Evolutionary conservation across 345 rosid species (phyloP).

Genomic region (Heritiera fomes): DNA sequence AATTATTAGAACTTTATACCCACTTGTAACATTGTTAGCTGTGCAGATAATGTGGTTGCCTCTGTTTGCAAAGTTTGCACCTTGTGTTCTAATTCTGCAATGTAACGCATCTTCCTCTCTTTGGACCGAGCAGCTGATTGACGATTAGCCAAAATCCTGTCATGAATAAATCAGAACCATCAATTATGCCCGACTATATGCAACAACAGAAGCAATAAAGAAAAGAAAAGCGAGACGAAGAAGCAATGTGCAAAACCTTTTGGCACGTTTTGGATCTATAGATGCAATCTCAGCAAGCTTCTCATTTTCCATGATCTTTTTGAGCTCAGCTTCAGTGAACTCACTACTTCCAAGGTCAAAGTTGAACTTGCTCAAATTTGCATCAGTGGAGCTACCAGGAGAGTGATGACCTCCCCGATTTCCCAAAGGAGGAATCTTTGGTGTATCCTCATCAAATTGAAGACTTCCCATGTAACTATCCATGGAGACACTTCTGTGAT

Average conservation of each 20-base stretch:
- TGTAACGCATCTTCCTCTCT: constrained; percentile 77
- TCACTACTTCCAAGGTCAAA: constrained; percentile 61
- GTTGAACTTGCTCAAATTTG: constrained; percentile 37
- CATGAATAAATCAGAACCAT: constrained; percentile 9
- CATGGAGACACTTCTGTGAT: constrained; percentile 69
- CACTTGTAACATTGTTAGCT: constrained; percentile 78
- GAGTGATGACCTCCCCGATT: constrained; percentile 28
- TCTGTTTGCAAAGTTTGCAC: constrained; percentile 86
- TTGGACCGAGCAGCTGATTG: constrained; percentile 88
- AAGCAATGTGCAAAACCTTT: constrained; percentile 35
- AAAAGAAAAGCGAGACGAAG: background rate
- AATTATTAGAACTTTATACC: background rate
- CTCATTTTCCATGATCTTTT: constrained; percentile 73
- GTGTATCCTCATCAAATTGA: constrained; percentile 46
- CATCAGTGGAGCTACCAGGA: constrained; percentile 49
- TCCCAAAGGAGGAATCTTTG: constrained; percentile 33
- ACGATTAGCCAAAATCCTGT: constrained; percentile 87
- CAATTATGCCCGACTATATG: background rate
- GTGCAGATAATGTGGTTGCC: constrained; percentile 80
- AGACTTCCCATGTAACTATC: constrained; percentile 68
- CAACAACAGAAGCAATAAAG: background rate
- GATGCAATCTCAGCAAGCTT: constrained; percentile 78
- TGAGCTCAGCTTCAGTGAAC: constrained; percentile 60
- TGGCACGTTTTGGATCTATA: constrained; percentile 57
- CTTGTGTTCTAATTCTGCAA: constrained; percentile 77